These are phyloP conservation scores for Arabidopsis lyrata DNA, from an alignment of 441 rosid genomes.

Conservation along the genomic window DNA sequence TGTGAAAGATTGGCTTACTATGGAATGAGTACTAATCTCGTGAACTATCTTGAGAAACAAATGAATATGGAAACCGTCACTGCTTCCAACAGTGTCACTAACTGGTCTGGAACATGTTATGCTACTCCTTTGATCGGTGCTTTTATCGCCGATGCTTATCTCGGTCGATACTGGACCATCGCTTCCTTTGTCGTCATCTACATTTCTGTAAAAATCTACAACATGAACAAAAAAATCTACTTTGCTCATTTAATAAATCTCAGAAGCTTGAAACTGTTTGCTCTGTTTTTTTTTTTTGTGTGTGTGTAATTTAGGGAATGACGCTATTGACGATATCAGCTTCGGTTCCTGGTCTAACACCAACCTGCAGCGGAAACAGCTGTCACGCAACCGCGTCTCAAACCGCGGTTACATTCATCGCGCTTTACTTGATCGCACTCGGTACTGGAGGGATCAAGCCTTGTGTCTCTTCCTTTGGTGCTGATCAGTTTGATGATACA, in stretches of 20 bases:
- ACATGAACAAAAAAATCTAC: not conserved
- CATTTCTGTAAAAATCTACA: slow-evolving; percentile 54
- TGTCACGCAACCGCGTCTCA: slow-evolving; percentile 61
- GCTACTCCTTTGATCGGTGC: slow-evolving; percentile 48
- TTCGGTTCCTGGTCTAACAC: slow-evolving; percentile 67
- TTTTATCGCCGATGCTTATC: slow-evolving; percentile 50
- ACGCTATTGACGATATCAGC: slow-evolving; percentile 71
- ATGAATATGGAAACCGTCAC: slow-evolving; percentile 57
- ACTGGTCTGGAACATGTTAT: slow-evolving; percentile 48
- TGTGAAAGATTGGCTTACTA: slow-evolving; percentile 84
- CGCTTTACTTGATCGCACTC: slow-evolving; percentile 61
- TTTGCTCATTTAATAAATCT: not conserved
- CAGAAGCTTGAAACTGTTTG: slow-evolving; percentile 4
- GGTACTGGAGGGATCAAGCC: slow-evolving; percentile 77
- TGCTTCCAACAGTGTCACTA: slow-evolving; percentile 57
- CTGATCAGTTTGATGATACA: slow-evolving; percentile 68
- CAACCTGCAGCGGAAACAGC: slow-evolving; percentile 49
- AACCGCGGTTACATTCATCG: slow-evolving; percentile 55
- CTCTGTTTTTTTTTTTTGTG: not conserved
- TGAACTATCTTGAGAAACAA: slow-evolving; percentile 65
- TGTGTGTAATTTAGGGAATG: slow-evolving; percentile 59
- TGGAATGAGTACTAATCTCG: slow-evolving; percentile 82
- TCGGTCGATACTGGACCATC: slow-evolving; percentile 88
- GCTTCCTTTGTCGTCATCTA: slow-evolving; percentile 71
- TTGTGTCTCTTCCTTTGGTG: slow-evolving; percentile 71